These are phyloP conservation scores for Hymenoscyphus occultus DNA, from an alignment of 2,329 filamentous ascomycete genomes.

Conservation along the genomic window DNA sequence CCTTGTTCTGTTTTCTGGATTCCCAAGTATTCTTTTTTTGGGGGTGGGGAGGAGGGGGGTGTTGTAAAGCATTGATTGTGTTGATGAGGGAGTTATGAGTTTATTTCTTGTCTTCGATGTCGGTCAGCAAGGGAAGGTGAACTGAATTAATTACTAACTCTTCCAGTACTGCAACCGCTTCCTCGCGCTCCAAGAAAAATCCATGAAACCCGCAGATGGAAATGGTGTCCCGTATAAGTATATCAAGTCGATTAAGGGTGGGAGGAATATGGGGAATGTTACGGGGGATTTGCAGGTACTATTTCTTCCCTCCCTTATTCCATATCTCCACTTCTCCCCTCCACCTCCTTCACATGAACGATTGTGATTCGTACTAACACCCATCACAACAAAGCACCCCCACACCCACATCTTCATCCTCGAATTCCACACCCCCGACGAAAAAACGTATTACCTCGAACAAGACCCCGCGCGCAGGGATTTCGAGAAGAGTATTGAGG, in stretches of 20 bases:
- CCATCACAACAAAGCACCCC: no score
- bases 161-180: constrained; percentile 2
- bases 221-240: neutral
- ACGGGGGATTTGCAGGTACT: neutral
- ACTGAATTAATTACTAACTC: neutral
- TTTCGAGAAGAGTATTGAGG: constrained; percentile 50
- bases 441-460: constrained; percentile 65
- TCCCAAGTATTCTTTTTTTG: no score
- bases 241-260: constrained; percentile 1
- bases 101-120: neutral
- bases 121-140: neutral
- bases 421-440: constrained; percentile 62
- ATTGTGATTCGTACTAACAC: no score
- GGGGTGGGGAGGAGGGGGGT: no score
- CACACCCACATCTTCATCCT: constrained; percentile 67
- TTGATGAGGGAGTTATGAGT: no score
- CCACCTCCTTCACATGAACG: no score
- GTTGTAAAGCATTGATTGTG: no score
- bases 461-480: constrained; percentile 60
- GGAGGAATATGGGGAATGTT: neutral
- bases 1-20: no score
- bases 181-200: neutral
- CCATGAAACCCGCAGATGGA: neutral
- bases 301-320: neutral
- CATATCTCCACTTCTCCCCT: no score